Evolutionary conservation across 2,329 filamentous ascomycete species (phyloP), one percentile per base, ranked within the genome.

Genomic region (Pochonia chlamydosporia): DNA sequence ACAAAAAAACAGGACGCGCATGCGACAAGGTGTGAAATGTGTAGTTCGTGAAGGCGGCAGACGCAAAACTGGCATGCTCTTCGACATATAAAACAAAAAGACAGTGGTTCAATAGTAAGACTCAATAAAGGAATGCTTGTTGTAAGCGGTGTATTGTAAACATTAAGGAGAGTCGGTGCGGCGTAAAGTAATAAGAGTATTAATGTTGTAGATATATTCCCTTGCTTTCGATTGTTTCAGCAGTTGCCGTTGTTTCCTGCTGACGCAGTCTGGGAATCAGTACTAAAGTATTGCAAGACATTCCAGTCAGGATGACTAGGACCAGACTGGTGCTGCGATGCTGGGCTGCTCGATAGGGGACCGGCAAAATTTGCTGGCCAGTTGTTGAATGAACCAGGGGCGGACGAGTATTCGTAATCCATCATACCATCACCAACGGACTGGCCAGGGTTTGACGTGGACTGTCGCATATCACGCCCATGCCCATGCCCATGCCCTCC

Each of bases 321-420:
- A 31, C 51, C 57, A 37, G 52, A 50, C 37, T 58, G 58, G n/a
- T 57, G 62, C 40, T 59, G 52, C 13, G 54, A 59, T 20, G 55
- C 35, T 20, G 35, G 35, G 11, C 35, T 39, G 7, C 35, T 11
- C 18, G 35, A 23, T 14, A 39, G 18, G 4, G 35, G 35, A 20
- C 35, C 23, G 18, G 35, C 9, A 16, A 39, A 39, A 23, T 23
- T 39, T 5, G 35, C 18, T 39, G 35, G 35, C 35, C 35, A 39
- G 35, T 18, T 23, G 9, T 39, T 20, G 10, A 21, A 39, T 39
- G 35, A 39, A 14, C 20, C 18, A 13, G 18, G 18, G 7, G 6
- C 35, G 13, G 68, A 60, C 25, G 69, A 66, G 51, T 67, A 72
- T 44, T 72, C 68, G 54, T 71, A 72, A 39, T 71, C 69, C 67